Conservation (phyloP, 202 grass and related monocot species). For the Dendrocalamus latiflorus region DNA sequence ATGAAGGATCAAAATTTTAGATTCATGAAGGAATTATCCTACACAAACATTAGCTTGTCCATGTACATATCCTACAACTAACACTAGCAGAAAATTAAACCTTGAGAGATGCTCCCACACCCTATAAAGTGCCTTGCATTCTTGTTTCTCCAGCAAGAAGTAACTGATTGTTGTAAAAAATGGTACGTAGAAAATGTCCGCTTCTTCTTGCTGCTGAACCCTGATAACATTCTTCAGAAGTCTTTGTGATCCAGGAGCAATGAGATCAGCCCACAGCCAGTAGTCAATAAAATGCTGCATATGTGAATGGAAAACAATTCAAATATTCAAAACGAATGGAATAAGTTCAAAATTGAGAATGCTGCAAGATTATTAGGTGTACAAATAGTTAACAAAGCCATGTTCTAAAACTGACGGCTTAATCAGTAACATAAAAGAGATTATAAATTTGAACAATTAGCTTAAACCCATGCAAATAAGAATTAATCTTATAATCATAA, state of each 20-base stretch:
- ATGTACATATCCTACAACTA: slow-evolving; percentile 29
- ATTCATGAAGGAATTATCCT: neutral
- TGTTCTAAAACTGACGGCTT: neutral
- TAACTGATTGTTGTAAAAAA: slow-evolving; percentile 97
- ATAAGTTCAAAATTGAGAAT: neutral
- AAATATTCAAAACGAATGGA: neutral
- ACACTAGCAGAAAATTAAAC: slow-evolving; percentile 76
- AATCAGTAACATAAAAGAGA: neutral
- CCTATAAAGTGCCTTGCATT: slow-evolving; percentile 99
- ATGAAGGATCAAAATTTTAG: neutral
- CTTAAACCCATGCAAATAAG: neutral
- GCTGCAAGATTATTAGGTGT: neutral
- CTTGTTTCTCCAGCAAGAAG: slow-evolving; percentile 92
- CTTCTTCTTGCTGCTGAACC: slow-evolving; percentile 74
- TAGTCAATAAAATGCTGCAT: slow-evolving; percentile 95
- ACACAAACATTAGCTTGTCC: slow-evolving; percentile 18
- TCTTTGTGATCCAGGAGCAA: slow-evolving; percentile 74
- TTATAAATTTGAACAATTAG: neutral
- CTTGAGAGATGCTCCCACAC: slow-evolving; percentile 88
- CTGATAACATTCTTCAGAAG: slow-evolving; percentile 71
- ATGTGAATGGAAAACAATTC: slow-evolving; percentile 4
- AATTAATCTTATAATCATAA: neutral
- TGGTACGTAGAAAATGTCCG: slow-evolving; percentile 87
- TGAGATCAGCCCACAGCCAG: slow-evolving; percentile 96
- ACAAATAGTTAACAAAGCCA: neutral